Evolutionary conservation across 1,139 yeast genomes (phyloP).

Genomic region (Pichia sp.): DNA sequence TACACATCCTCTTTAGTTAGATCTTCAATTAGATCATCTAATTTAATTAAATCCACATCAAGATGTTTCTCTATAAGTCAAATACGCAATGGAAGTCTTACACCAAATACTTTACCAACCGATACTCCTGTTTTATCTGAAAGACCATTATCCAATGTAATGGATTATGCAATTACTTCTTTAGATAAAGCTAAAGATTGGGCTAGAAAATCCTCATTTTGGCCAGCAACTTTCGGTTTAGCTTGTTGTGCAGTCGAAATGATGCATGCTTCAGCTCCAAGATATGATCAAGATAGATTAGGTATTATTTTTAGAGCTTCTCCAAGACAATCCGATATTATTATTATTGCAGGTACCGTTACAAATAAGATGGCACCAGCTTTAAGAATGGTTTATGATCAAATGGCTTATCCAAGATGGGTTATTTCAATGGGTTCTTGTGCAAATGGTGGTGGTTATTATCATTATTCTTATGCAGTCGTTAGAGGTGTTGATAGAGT

Average conservation of each 20-base stretch:
- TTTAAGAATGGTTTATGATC: constrained; percentile 86
- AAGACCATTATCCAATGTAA: constrained; percentile 47
- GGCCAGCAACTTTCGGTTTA: constrained; percentile 91
- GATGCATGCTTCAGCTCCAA: constrained; percentile 92
- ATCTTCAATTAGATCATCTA: constrained; percentile 6
- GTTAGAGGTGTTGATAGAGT: constrained; percentile 88
- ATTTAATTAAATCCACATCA: not conserved
- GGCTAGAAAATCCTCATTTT: constrained; percentile 88
- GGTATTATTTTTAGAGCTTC: constrained; percentile 94
- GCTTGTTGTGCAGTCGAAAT: constrained; percentile 94
- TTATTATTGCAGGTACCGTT: constrained; percentile 90
- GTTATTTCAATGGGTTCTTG: constrained; percentile 93
- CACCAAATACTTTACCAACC: constrained; percentile 30
- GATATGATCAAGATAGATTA: constrained; percentile 89
- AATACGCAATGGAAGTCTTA: constrained; percentile 16
- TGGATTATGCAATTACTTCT: constrained; percentile 82
- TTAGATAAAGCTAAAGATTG: constrained; percentile 81
- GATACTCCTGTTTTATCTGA: constrained; percentile 50
- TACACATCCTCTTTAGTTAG: constrained; percentile 3
- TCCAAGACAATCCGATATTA: constrained; percentile 89
- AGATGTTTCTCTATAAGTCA: constrained; percentile 15
- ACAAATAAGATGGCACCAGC: constrained; percentile 95
- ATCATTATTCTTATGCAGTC: constrained; percentile 83
- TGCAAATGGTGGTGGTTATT: constrained; percentile 93
- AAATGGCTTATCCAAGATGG: constrained; percentile 90